A percentile compares a stretch with the other conserved stretches of the same genome.
These are phyloP conservation scores for Cladosporium oxysporum DNA, from an alignment of 2,329 filamentous ascomycete species.

Conservation along the genomic window DNA sequence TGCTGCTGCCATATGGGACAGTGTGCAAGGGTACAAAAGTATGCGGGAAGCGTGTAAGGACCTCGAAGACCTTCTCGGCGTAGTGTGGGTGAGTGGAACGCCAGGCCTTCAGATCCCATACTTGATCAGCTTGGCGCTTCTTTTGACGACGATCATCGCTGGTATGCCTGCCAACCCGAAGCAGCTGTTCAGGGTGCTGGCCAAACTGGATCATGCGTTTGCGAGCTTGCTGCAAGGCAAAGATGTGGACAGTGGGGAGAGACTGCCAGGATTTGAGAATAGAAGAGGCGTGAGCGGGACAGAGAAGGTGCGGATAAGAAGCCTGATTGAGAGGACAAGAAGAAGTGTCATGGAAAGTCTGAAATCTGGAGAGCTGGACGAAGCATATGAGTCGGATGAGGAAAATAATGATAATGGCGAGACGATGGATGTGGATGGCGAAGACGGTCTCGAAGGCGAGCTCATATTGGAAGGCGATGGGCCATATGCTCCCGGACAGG, in stretches of 20 bases:
- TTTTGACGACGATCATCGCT: constrained; percentile 70
- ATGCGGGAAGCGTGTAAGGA: constrained; percentile 74
- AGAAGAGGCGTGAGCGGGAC: constrained; percentile 69
- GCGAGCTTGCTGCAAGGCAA: constrained; percentile 69
- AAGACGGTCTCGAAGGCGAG: constrained; percentile 41
- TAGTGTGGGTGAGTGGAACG: constrained; percentile 84
- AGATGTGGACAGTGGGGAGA: constrained; percentile 65
- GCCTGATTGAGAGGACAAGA: constrained; percentile 75
- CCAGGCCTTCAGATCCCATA: constrained; percentile 84
- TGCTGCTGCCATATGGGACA: constrained; percentile 38
- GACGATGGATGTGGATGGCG: constrained; percentile 45
- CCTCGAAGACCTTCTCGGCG: constrained; percentile 71
- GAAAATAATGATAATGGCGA: constrained; percentile 33
- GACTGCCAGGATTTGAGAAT: constrained; percentile 69
- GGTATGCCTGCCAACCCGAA: constrained; percentile 69
- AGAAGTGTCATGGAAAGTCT: constrained; percentile 69
- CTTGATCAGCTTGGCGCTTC: constrained; percentile 73
- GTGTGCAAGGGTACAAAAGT: constrained; percentile 56
- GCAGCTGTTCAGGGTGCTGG: constrained; percentile 69
- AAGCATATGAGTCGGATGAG: constrained; percentile 41
- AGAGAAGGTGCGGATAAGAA: constrained; percentile 85
- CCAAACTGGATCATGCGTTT: constrained; percentile 83
- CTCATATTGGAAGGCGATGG: constrained; percentile 34
- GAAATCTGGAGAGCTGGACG: constrained; percentile 54
- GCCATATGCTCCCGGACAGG: constrained; percentile 29